Evolutionary conservation across 192 early-diverging fungal species (phyloP).

Genomic region (Jimgerdemannia lactiflua): DNA sequence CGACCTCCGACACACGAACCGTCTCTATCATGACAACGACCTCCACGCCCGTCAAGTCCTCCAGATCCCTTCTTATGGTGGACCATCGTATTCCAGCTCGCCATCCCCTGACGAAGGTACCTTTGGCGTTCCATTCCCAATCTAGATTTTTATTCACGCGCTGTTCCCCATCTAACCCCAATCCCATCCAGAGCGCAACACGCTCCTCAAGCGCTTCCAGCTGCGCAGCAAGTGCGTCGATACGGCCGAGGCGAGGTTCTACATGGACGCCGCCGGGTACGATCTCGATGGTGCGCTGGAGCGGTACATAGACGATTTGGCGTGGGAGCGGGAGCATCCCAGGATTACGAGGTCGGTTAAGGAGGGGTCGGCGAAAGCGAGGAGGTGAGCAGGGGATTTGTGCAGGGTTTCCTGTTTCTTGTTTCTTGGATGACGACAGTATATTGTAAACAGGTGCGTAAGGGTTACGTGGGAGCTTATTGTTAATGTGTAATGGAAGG

Average conservation of each 20-base stretch:
- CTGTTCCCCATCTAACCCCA: not conserved
- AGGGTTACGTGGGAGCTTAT: too few relatives aligned
- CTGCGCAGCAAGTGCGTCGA: conserved; percentile 12
- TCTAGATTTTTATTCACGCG: not conserved
- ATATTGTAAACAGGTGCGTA: not conserved
- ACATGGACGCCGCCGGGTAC: conserved; percentile 11
- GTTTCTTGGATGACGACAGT: too few relatives aligned
- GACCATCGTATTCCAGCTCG: conserved; percentile 8
- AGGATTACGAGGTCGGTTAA: too few relatives aligned
- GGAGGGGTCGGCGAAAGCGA: too few relatives aligned
- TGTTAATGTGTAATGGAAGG: too few relatives aligned
- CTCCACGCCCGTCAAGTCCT: conserved; percentile 3
- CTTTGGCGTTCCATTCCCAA: not conserved
- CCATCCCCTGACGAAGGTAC: conserved; percentile 18
- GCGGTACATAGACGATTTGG: conserved; percentile 2
- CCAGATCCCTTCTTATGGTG: conserved; percentile 9
- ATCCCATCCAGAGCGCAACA: conserved; percentile 7
- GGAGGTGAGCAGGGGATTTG: too few relatives aligned
- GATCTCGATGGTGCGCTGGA: conserved; percentile 10
- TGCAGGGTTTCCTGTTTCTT: too few relatives aligned
- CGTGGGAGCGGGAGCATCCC: conserved; percentile 15
- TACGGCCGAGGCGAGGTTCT: conserved; percentile 6
- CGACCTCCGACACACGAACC: conserved; percentile 9
- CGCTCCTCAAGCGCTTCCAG: conserved; percentile 13
- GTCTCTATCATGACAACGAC: conserved; percentile 13